Percentiles rank a stretch among this genome's conserved stretches.
phyloP scores from a whole-genome alignment of 2,329 filamentous ascomycete species.

The Penicillium nordicum region DNA sequence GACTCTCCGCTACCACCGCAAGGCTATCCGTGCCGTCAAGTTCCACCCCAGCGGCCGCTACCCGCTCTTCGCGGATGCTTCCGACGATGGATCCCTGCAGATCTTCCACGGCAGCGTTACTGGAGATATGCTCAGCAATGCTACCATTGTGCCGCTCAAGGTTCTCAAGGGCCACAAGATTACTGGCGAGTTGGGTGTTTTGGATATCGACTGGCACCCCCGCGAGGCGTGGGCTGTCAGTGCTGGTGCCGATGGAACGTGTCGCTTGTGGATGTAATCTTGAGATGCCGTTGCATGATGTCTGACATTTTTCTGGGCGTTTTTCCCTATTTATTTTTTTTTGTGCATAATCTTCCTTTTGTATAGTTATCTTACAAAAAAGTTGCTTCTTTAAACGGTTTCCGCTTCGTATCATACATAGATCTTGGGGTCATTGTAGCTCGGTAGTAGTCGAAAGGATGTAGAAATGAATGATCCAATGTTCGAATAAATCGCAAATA shows the following conservation, averaged over 20 bases:
- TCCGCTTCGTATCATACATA: neutral
- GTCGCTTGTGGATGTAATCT: slow-evolving; percentile 75
- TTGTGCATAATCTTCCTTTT: slow-evolving; percentile 25
- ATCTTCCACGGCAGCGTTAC: slow-evolving; percentile 97
- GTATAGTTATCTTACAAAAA: slow-evolving; percentile 32
- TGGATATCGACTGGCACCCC: slow-evolving; percentile 96
- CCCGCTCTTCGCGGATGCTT: slow-evolving; percentile 89
- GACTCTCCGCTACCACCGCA: slow-evolving; percentile 88
- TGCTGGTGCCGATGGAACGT: slow-evolving; percentile 89
- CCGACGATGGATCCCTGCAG: slow-evolving; percentile 90
- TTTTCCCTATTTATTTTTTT: slow-evolving; percentile 21
- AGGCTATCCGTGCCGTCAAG: slow-evolving; percentile 84
- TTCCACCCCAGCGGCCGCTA: slow-evolving; percentile 75
- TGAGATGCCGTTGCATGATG: slow-evolving; percentile 22
- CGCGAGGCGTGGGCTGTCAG: slow-evolving; percentile 90
- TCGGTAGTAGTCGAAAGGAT: neutral
- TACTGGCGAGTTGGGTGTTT: slow-evolving; percentile 77
- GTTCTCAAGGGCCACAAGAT: slow-evolving; percentile 88
- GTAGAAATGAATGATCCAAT: neutral
- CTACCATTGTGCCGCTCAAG: slow-evolving; percentile 93
- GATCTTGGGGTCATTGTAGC: neutral
- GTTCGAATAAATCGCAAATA: neutral
- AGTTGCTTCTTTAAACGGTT: slow-evolving; percentile 16
- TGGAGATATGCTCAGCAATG: slow-evolving; percentile 91
- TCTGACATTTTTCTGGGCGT: slow-evolving; percentile 18